These are phyloP conservation scores for Pseudoturritis turrita DNA, from an alignment of 345 rosid genomes.

Conservation along the genomic window DNA sequence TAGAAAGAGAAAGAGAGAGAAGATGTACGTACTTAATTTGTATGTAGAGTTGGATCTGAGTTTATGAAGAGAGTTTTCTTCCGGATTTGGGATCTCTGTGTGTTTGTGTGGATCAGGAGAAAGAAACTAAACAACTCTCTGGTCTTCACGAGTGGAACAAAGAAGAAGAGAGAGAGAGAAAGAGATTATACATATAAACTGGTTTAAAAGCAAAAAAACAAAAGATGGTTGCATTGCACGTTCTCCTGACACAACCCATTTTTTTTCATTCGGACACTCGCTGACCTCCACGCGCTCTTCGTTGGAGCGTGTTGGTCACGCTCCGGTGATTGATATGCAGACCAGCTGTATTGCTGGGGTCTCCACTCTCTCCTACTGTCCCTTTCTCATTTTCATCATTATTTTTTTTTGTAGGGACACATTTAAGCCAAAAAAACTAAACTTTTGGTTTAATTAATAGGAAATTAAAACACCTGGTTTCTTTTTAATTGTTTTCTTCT, in stretches of 20 bases:
- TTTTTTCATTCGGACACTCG: neutral
- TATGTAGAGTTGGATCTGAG: slow-evolving; percentile 7
- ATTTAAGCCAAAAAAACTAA: neutral
- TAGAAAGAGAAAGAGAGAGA: neutral
- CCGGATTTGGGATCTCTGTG: slow-evolving; percentile 28
- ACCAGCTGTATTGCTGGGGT: slow-evolving; percentile 37
- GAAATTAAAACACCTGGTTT: neutral
- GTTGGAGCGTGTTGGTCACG: neutral
- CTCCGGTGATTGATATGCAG: slow-evolving; percentile 37
- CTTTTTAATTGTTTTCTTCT: slow-evolving; percentile 6
- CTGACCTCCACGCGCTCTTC: neutral
- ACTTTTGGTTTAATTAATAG: slow-evolving; percentile 4
- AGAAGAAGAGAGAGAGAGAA: neutral
- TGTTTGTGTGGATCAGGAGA: slow-evolving; percentile 25
- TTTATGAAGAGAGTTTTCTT: neutral
- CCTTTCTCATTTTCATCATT: slow-evolving; percentile 34
- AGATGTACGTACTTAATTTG: slow-evolving; percentile 10
- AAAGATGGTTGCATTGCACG: slow-evolving; percentile 34
- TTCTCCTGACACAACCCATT: slow-evolving; percentile 30
- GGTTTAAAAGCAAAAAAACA: slow-evolving; percentile 11
- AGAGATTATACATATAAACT: slow-evolving; percentile 4
- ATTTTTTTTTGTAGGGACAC: slow-evolving; percentile 28
- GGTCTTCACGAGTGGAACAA: slow-evolving; percentile 28
- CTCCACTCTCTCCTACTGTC: slow-evolving; percentile 33
- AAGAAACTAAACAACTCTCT: neutral